phyloP scores from a whole-genome alignment of 2,329 filamentous ascomycete genomes.

The Exophiala xenobiotica region DNA sequence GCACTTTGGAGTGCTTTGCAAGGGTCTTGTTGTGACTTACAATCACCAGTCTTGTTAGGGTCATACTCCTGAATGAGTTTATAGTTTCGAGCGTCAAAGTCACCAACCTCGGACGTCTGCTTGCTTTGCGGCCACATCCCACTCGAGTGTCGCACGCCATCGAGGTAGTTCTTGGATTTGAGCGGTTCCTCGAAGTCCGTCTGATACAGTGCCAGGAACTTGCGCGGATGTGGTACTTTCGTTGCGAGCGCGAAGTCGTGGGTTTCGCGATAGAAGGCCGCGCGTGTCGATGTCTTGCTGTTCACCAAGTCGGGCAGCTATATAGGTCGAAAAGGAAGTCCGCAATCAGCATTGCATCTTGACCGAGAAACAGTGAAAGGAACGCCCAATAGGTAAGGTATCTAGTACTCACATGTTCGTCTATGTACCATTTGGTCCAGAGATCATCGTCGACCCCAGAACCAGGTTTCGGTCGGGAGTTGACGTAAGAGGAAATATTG shows the following conservation, averaged over 20 bases:
- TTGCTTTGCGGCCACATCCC: conserved; percentile 58
- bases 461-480: conserved; percentile 13
- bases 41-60: conserved; percentile 55
- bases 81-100: conserved; percentile 69
- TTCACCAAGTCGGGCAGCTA: conserved; percentile 20
- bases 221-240: conserved; percentile 48
- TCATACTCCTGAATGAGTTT: conserved; percentile 59
- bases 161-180: conserved; percentile 66
- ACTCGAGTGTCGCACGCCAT: conserved; percentile 46
- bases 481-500: conserved; percentile 19
- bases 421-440: conserved; percentile 23
- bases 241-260: conserved; percentile 12
- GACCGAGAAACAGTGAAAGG: not conserved
- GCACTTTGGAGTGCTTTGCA: too few relatives aligned
- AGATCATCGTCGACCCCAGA: conserved; percentile 18
- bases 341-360: not conserved
- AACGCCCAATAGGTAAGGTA: too few relatives aligned
- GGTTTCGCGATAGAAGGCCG: conserved; percentile 16
- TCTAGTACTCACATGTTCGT: conserved; percentile 17
- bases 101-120: conserved; percentile 62
- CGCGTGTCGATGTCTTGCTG: conserved; percentile 12
- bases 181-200: conserved; percentile 67
- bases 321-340: not conserved
- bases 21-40: conserved; percentile 9
- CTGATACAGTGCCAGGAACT: conserved; percentile 80